phyloP scores from a whole-genome alignment of 441 rosid genomes.

The Gossypium schwendimanii region DNA sequence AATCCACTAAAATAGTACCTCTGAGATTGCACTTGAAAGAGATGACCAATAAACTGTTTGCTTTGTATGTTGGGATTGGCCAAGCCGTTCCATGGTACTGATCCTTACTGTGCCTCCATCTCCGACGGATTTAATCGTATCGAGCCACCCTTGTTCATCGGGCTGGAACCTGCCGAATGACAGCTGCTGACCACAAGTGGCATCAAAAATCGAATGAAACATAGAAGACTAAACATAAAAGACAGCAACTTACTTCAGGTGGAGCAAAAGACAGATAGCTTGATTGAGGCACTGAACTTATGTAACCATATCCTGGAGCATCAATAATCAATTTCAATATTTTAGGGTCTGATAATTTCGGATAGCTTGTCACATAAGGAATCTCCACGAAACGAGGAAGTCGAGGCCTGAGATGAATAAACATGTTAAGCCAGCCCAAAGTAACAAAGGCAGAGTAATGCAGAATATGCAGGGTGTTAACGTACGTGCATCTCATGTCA shows the following conservation, averaged over 20 bases:
- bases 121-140: conserved; percentile 64
- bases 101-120: conserved; percentile 60
- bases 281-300: conserved; percentile 26
- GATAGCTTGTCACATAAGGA: conserved; percentile 64
- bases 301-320: conserved; percentile 35
- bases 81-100: conserved; percentile 90
- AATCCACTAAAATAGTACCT: conserved; percentile 38
- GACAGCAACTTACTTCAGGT: conserved; percentile 52
- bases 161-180: conserved; percentile 59
- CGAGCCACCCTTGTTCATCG: conserved; percentile 86
- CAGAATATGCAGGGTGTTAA: not conserved
- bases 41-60: conserved; percentile 69
- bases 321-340: conserved; percentile 35
- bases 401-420: conserved; percentile 47
- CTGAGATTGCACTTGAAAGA: conserved; percentile 64
- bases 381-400: conserved; percentile 48
- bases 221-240: not conserved
- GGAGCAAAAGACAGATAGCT: conserved; percentile 85
- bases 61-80: conserved; percentile 59
- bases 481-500: conserved; percentile 56
- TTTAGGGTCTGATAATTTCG: conserved; percentile 50
- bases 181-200: conserved; percentile 40
- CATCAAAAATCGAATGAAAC: conserved; percentile 13
- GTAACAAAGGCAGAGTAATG: not conserved
- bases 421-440: not conserved